Evolutionary conservation across 495 filamentous ascomycete genomes (phyloP).

Genomic region (Xylaria palmicola): DNA sequence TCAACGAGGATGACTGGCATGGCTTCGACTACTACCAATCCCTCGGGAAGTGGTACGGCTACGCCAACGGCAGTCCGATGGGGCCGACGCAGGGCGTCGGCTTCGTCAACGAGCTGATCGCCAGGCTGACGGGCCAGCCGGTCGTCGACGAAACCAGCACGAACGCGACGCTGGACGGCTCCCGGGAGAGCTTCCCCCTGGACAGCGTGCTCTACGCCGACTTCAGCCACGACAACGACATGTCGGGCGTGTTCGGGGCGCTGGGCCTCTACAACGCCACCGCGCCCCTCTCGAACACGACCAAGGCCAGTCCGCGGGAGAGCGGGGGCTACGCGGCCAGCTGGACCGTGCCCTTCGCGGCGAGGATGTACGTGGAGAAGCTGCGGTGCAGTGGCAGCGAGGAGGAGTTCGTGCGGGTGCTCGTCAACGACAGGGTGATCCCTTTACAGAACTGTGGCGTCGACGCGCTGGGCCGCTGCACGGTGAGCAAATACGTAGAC

Average conservation of each 20-base stretch:
- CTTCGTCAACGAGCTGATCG: slow-evolving; percentile 79
- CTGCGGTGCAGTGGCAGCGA: slow-evolving; percentile 59
- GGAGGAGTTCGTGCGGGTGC: slow-evolving; percentile 66
- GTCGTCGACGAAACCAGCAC: slow-evolving; percentile 70
- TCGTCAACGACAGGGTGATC: slow-evolving; percentile 81
- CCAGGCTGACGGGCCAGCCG: slow-evolving; percentile 64
- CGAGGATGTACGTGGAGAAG: slow-evolving; percentile 78
- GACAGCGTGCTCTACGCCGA: slow-evolving; percentile 69
- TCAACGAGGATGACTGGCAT: slow-evolving; percentile 66
- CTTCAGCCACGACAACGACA: slow-evolving; percentile 86
- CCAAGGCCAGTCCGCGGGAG: slow-evolving; percentile 39
- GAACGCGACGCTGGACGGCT: slow-evolving; percentile 68
- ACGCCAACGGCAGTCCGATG: slow-evolving; percentile 69
- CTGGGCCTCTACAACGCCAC: slow-evolving; percentile 71
- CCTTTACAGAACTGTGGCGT: slow-evolving; percentile 64
- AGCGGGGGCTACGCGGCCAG: slow-evolving; percentile 60
- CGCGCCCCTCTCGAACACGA: slow-evolving; percentile 44
- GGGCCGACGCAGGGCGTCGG: slow-evolving; percentile 81
- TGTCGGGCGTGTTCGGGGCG: slow-evolving; percentile 69
- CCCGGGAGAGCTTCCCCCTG: slow-evolving; percentile 65
- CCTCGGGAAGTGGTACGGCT: slow-evolving; percentile 79
- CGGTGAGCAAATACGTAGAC: slow-evolving; percentile 61
- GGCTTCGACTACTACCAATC: slow-evolving; percentile 75
- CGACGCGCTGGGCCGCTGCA: slow-evolving; percentile 68
- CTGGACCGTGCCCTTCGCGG: slow-evolving; percentile 80